These are phyloP conservation scores for Peltaster fructicola DNA, from an alignment of 2,329 filamentous ascomycete species.

Conservation along the genomic window DNA sequence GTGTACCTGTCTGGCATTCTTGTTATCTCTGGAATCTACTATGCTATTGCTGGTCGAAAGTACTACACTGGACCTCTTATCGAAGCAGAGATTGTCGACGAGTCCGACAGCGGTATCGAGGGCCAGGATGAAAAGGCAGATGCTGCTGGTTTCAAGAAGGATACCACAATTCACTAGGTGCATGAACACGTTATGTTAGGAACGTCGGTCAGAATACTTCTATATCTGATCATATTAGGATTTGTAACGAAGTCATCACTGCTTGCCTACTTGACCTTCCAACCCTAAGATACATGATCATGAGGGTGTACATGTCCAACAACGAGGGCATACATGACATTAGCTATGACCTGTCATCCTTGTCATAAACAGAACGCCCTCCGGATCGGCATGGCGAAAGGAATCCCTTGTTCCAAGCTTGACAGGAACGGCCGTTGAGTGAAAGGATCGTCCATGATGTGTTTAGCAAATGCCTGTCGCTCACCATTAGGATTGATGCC, in stretches of 20 bases:
- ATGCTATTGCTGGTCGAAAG: constrained; percentile 30
- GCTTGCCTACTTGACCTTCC: too few species aligned
- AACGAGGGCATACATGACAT: background rate
- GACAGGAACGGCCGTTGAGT: background rate
- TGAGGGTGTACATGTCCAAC: background rate
- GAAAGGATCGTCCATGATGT: background rate
- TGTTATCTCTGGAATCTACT: constrained; percentile 26
- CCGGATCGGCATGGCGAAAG: too few species aligned
- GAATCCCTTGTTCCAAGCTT: too few species aligned
- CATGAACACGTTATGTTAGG: constrained; percentile 1
- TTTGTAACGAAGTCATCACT: too few species aligned
- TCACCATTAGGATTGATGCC: background rate
- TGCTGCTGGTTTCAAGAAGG: background rate
- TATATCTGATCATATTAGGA: too few species aligned
- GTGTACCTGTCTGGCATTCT: constrained; percentile 32
- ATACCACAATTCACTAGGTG: background rate
- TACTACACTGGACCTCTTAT: constrained; percentile 35
- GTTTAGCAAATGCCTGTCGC: constrained; percentile 1
- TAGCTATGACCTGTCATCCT: too few species aligned
- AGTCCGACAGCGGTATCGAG: too few species aligned
- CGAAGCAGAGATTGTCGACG: constrained; percentile 1
- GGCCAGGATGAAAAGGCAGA: too few species aligned
- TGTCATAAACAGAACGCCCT: too few species aligned
- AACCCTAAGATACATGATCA: too few species aligned
- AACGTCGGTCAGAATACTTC: background rate